These are phyloP conservation scores for Clarireedia paspali DNA, from an alignment of 2,329 filamentous ascomycete genomes.

Conservation along the genomic window DNA sequence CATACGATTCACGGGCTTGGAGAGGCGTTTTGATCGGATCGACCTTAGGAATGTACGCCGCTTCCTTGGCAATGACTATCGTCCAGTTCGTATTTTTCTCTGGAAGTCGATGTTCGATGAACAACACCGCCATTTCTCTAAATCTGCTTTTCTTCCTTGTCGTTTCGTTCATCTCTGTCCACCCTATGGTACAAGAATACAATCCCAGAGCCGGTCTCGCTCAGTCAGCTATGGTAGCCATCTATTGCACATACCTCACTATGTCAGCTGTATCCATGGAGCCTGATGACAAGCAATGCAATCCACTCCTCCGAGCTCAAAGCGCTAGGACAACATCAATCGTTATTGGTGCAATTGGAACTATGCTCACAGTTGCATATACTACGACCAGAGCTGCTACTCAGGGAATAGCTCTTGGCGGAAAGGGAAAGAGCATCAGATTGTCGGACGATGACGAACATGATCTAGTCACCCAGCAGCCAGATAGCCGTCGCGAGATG, in stretches of 20 bases:
- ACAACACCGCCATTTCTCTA: slow-evolving; percentile 90
- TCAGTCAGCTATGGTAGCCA: slow-evolving; percentile 94
- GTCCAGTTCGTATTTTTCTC: slow-evolving; percentile 98
- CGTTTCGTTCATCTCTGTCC: slow-evolving; percentile 78
- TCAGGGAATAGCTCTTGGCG: slow-evolving; percentile 70
- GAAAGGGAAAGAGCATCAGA: slow-evolving; percentile 50
- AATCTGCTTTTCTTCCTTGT: slow-evolving; percentile 79
- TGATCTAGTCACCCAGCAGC: slow-evolving; percentile 81
- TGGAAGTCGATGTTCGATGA: slow-evolving; percentile 75
- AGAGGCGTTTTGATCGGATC: slow-evolving; percentile 82
- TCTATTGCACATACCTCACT: slow-evolving; percentile 98
- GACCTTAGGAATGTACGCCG: slow-evolving; percentile 87
- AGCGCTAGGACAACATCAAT: slow-evolving; percentile 86
- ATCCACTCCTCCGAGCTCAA: slow-evolving; percentile 78
- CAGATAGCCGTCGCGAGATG: slow-evolving; percentile 75
- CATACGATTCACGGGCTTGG: slow-evolving; percentile 79
- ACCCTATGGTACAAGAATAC: slow-evolving; percentile 81
- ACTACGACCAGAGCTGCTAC: slow-evolving; percentile 95
- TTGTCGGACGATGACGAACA: slow-evolving; percentile 72
- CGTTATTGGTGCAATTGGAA: slow-evolving; percentile 87
- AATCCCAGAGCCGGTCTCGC: slow-evolving; percentile 92
- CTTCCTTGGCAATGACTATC: slow-evolving; percentile 86
- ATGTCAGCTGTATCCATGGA: slow-evolving; percentile 99
- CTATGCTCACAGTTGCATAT: slow-evolving; percentile 94
- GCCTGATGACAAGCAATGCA: slow-evolving; percentile 88